Conservation (phyloP, 257 asterid species). For the Osmanthus fragrans region DNA sequence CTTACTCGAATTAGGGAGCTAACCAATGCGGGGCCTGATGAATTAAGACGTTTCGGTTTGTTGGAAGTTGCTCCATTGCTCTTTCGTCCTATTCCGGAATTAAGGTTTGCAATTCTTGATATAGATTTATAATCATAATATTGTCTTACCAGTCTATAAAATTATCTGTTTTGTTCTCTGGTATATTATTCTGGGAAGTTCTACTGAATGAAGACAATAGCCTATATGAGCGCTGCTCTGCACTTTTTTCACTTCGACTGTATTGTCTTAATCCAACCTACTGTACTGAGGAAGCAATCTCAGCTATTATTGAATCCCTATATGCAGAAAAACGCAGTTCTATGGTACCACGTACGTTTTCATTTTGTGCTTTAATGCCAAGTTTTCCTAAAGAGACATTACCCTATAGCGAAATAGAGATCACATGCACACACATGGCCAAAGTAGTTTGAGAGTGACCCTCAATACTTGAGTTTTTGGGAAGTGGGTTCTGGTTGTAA, state of each 20-base stretch:
- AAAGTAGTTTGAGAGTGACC: neutral
- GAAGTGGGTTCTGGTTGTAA: neutral
- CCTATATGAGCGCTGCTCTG: neutral
- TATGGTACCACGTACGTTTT: neutral
- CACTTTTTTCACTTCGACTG: neutral
- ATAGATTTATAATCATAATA: neutral
- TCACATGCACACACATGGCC: too few relatives aligned
- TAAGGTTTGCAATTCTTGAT: neutral
- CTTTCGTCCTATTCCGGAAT: neutral
- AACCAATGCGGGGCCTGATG: neutral
- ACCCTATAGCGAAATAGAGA: neutral
- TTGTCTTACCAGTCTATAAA: too few relatives aligned
- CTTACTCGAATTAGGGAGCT: too few relatives aligned
- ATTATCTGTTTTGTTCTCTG: neutral
- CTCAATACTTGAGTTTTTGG: neutral
- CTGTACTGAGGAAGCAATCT: neutral
- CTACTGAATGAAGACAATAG: neutral
- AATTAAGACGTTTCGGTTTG: too few relatives aligned
- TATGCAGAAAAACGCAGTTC: neutral
- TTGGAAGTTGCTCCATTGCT: neutral
- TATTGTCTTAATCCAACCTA: neutral
- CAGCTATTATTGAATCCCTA: neutral
- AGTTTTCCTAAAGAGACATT: neutral
- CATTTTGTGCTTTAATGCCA: neutral
- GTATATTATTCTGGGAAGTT: too few relatives aligned